phyloP scores from a whole-genome alignment of 768 basidiomycete genomes.

The Boletellus ananiceps region DNA sequence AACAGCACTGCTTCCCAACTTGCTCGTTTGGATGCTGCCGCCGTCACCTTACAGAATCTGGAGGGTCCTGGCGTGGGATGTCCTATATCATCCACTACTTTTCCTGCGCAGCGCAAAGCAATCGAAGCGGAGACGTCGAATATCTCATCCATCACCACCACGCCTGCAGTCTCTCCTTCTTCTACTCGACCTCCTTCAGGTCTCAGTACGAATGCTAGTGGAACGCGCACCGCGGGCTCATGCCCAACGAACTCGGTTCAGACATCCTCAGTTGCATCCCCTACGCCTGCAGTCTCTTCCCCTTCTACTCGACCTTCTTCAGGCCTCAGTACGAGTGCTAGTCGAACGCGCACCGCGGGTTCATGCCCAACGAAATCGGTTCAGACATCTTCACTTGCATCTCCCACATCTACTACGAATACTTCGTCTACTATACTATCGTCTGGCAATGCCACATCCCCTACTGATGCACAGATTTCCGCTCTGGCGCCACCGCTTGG shows the following conservation, averaged over 20 bases:
- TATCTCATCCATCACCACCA: not conserved
- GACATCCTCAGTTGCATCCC: not conserved
- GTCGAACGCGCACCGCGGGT: not conserved
- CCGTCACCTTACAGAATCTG: constrained; percentile 72
- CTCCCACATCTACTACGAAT: not conserved
- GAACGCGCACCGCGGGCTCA: not conserved
- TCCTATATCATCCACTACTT: constrained; percentile 62
- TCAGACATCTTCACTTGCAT: not conserved
- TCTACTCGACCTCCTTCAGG: not conserved
- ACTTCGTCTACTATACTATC: not conserved
- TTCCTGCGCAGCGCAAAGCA: constrained; percentile 36
- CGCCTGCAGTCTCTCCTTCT: not conserved
- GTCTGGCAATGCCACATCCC: constrained; percentile 8
- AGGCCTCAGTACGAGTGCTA: not conserved
- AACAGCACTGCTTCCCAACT: constrained; percentile 47
- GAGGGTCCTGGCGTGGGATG: constrained; percentile 64
- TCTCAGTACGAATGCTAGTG: not conserved
- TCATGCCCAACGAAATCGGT: not conserved
- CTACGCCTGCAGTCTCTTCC: not conserved
- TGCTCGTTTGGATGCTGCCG: constrained; percentile 53
- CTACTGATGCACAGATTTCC: constrained; percentile 28
- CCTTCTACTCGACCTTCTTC: not conserved
- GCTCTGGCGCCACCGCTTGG: constrained; percentile 58
- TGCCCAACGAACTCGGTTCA: constrained; percentile 1
- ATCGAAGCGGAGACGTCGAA: constrained; percentile 18